Base-by-base conservation (phyloP, 306 rosid genomes). In the Boehmeria nivea region DNA sequence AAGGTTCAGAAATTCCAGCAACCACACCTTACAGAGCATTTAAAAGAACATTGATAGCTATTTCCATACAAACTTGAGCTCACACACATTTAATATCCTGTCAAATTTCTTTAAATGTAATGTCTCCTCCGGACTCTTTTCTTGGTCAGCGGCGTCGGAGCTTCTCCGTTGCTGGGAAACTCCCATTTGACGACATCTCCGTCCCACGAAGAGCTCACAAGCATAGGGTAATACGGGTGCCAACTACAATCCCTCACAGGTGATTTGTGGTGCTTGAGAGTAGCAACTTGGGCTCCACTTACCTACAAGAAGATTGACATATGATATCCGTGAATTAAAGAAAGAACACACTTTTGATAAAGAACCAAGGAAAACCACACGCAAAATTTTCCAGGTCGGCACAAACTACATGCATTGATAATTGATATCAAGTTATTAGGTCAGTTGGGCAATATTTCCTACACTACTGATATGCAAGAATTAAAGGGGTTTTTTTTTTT, bases 241-340 rank as follows among this genome's bases (percentile, higher is more conserved):
- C 99, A 91, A 62, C 95, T 84, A 71, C 99, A 91, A 51, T 91
- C 99, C 72, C 99, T 82, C 21, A 84, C 96, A 9, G 95, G 85
- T 17, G 87, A 81, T 57, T 78, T 87, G 49, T 87, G 99, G 73
- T 91, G 91, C 83, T 82, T 82, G 25, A 91, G 79, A n/a, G 78
- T 72, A 6, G 95, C 95, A 34, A 91, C 99, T 81, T 69, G 75
- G 11, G 74, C 89, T 67, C 99, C 95, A 52, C 65, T 91, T 25
- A 84, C 83, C 99, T 91, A 67, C 59, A 61, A 36, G 23, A 67
- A 45, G 39, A 59, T 9, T 60, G 23, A 54, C 52, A 50, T 12
- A 8, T 9, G 27, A 31, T 19, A 34, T 24, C 59, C 26, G 18
- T 8, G 17, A 54, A 51, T 1, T 18, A 23, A 44, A 44, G 20